These are phyloP conservation scores for Anacardium occidentale DNA, from an alignment of 345 rosid species.

Conservation along the genomic window DNA sequence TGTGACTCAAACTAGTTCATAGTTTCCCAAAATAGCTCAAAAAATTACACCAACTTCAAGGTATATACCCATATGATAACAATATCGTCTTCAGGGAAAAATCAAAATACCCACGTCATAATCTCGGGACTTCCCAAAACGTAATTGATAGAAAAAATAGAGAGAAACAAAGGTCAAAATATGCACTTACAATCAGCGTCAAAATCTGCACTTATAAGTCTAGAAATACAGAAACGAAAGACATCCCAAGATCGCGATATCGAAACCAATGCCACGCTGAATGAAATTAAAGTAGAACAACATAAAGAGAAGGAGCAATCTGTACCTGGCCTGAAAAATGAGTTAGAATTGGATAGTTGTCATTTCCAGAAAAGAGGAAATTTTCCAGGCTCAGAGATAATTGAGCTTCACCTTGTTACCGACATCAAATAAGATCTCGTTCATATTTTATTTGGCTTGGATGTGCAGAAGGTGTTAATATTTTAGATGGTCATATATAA, in stretches of 20 bases:
- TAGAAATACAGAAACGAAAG: not conserved
- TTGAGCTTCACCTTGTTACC: not conserved
- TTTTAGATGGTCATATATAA: no score
- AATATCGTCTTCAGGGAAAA: constrained; percentile 6
- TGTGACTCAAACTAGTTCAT: not conserved
- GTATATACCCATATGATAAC: no score
- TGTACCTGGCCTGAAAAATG: constrained; percentile 7
- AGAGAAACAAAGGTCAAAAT: not conserved
- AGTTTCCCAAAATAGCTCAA: constrained; percentile 19
- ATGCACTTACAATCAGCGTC: not conserved
- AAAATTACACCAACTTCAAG: constrained; percentile 1
- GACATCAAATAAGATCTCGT: not conserved
- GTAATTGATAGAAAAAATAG: not conserved
- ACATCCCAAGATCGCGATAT: constrained; percentile 10
- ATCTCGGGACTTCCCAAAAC: not conserved
- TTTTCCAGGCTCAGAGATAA: not conserved
- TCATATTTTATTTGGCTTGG: not conserved
- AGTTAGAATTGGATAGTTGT: not conserved
- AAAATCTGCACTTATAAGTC: not conserved
- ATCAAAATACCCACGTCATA: constrained; percentile 8
- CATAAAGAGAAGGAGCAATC: not conserved
- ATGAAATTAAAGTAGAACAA: no score
- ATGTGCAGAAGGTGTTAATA: no score
- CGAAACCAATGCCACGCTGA: constrained; percentile 1
- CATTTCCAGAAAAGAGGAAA: not conserved